phyloP scores from a whole-genome alignment of 2,329 filamentous ascomycete species.

The Aspergillus unguis region DNA sequence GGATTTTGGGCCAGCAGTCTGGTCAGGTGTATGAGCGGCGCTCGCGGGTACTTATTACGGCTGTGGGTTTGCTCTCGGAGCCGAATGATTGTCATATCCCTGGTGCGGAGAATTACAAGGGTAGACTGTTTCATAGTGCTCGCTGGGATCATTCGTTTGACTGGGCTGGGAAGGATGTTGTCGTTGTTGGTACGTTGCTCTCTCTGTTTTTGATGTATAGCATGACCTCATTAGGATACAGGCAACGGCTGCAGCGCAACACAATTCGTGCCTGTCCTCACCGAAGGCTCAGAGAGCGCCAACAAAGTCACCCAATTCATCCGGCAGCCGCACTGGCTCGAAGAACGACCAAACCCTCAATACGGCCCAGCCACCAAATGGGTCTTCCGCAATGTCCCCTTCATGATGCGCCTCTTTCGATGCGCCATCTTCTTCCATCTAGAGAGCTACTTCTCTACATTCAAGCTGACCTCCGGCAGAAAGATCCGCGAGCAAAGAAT shows the following conservation, averaged over 20 bases:
- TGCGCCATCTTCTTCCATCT: slow-evolving; percentile 43
- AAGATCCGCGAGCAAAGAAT: slow-evolving; percentile 35
- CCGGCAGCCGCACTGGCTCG: slow-evolving; percentile 51
- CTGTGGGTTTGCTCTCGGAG: slow-evolving; percentile 29
- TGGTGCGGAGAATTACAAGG: slow-evolving; percentile 32
- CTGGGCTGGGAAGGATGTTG: slow-evolving; percentile 37
- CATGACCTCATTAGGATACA: slow-evolving; percentile 7
- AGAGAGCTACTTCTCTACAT: slow-evolving; percentile 45
- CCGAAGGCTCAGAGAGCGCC: slow-evolving; percentile 33
- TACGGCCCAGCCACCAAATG: slow-evolving; percentile 43
- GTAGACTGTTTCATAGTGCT: slow-evolving; percentile 41
- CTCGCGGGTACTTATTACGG: slow-evolving; percentile 29
- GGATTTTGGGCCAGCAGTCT: slow-evolving; percentile 5
- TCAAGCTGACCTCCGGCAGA: slow-evolving; percentile 26
- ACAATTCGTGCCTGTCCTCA: slow-evolving; percentile 48
- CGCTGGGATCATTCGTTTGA: slow-evolving; percentile 42
- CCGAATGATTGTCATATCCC: slow-evolving; percentile 28
- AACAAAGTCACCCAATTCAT: slow-evolving; percentile 47
- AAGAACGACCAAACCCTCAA: slow-evolving; percentile 43
- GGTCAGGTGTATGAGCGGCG: slow-evolving; percentile 15
- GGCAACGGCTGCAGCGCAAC: slow-evolving; percentile 50
- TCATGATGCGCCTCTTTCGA: slow-evolving; percentile 46
- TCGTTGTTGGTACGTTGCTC: slow-evolving; percentile 33
- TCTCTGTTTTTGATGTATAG: not conserved
- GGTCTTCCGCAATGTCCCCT: slow-evolving; percentile 46